Conservation (phyloP, 2,329 filamentous ascomycete genomes). For the Aspergillus oerlinghausenensis region DNA sequence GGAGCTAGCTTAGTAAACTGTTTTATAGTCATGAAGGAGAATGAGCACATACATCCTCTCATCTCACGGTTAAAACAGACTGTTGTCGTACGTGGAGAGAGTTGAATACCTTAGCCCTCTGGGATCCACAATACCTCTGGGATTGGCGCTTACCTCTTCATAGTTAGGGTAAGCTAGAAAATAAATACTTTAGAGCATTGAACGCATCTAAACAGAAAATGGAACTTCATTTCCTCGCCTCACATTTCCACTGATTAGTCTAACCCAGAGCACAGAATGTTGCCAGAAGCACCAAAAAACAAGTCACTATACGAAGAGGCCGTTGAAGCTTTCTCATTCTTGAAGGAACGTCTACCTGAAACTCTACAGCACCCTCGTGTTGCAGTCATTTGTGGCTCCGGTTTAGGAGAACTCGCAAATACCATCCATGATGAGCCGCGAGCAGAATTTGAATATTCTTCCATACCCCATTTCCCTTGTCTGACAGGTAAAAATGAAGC, state of each 20-base stretch:
- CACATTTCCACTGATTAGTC: not conserved
- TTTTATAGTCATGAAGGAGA: not conserved
- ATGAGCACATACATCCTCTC: not conserved
- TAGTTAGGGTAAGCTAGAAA: not conserved
- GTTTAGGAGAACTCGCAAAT: constrained; percentile 57
- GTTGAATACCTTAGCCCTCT: not conserved
- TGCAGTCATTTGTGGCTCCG: constrained; percentile 62
- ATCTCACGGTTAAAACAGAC: not conserved
- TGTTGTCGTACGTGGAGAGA: not conserved
- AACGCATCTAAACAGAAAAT: not conserved
- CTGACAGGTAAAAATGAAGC: constrained; percentile 49
- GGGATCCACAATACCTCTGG: not conserved
- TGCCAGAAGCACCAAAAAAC: constrained; percentile 8
- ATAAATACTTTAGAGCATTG: not conserved
- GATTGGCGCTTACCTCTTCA: not conserved
- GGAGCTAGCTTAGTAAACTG: no score
- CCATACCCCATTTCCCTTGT: constrained; percentile 58
- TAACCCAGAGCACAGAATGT: constrained; percentile 1
- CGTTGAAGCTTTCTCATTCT: constrained; percentile 48
- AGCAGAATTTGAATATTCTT: constrained; percentile 53
- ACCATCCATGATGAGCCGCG: constrained; percentile 49
- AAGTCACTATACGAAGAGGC: constrained; percentile 26
- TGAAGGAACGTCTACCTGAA: constrained; percentile 48
- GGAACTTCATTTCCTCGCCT: not conserved
- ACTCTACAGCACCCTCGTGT: constrained; percentile 51